phyloP scores from a whole-genome alignment of 2,329 filamentous ascomycete species.

The Dendrostoma leiphaemia region DNA sequence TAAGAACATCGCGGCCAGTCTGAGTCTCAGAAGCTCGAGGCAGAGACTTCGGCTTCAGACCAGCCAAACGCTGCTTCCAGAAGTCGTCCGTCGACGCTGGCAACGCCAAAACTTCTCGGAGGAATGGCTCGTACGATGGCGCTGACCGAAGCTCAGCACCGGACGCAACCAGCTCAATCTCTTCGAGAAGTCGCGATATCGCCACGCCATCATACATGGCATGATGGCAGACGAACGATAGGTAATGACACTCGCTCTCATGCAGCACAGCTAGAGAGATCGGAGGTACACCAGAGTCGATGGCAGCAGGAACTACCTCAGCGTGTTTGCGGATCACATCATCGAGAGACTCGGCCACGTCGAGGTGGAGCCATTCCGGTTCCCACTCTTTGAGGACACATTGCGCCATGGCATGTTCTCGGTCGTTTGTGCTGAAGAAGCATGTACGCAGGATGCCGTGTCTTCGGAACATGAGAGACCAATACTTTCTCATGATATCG shows the following conservation, averaged over 20 bases:
- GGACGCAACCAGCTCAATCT: conserved; percentile 61
- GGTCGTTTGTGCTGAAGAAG: conserved; percentile 65
- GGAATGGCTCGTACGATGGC: conserved; percentile 61
- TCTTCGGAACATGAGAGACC: conserved; percentile 59
- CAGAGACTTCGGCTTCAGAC: conserved; percentile 38
- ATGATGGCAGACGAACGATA: conserved; percentile 66
- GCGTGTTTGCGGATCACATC: conserved; percentile 39
- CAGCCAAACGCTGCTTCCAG: conserved; percentile 59
- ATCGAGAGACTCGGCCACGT: conserved; percentile 29
- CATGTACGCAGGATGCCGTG: conserved; percentile 78
- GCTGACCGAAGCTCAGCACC: conserved; percentile 45
- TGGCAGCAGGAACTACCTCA: conserved; percentile 31
- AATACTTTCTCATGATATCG: conserved; percentile 53
- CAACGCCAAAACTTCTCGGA: conserved; percentile 54
- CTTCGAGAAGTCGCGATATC: conserved; percentile 65
- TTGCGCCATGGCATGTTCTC: conserved; percentile 66
- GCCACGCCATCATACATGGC: conserved; percentile 84
- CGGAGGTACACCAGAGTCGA: conserved; percentile 46
- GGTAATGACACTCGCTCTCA: conserved; percentile 29
- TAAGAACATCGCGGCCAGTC: conserved; percentile 18
- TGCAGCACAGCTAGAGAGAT: conserved; percentile 43
- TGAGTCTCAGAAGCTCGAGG: neutral
- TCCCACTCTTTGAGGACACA: conserved; percentile 56
- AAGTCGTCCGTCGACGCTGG: conserved; percentile 55
- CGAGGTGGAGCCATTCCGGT: conserved; percentile 39